Base-by-base conservation (phyloP, 176 grass and related monocot species). In the Zoysia japonica region DNA sequence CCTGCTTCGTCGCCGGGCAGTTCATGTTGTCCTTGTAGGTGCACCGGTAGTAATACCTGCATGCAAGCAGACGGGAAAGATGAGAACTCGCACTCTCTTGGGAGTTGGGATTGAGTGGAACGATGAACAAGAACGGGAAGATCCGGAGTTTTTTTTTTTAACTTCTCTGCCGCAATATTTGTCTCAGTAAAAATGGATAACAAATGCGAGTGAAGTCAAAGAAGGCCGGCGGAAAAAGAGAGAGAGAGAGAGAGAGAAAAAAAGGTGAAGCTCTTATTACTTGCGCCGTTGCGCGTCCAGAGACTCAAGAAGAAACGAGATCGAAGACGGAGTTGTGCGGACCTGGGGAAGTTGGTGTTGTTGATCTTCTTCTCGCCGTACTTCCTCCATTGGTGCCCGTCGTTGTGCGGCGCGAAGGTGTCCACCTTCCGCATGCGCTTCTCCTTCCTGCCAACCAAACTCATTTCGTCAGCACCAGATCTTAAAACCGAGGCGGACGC, bases 371-470 rank as follows among this genome's bases (percentile, higher is more conserved):
- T 97, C 78, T 97, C 86, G 71, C 93, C 93, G 81, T 97, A 97
- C 85, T 97, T 97, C 79, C 93, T 93, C 93, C 93, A 97, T 72
- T 93, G 93, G 74, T 89, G 87, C 1, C 93, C 91, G 74, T 97
- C 93, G 80, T 84, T 83, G 81, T 91, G 89, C 20, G 93, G 93
- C 17, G 85, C 89, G 36, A 85, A 89, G 45, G 83, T 89, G 65
- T 89, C 83, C 67, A 85, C 83, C 74, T 85, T 89, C 83, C 78
- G 77, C 78, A 82, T 78, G 37, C 73, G 61, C 73, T 78, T 89
- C 78, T 89, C 87, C 76, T 85, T 89, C 82, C 87, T 89, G 78
- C 38, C 43, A 72, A 71, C n/a, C 20, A 4, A 20, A 50, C 20
- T 6, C 37, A 20, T 74, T 63, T 19, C 10, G 5, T 16, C 14